Base-by-base conservation (phyloP, 2,329 filamentous ascomycete species). In the Elsinoe australis region DNA sequence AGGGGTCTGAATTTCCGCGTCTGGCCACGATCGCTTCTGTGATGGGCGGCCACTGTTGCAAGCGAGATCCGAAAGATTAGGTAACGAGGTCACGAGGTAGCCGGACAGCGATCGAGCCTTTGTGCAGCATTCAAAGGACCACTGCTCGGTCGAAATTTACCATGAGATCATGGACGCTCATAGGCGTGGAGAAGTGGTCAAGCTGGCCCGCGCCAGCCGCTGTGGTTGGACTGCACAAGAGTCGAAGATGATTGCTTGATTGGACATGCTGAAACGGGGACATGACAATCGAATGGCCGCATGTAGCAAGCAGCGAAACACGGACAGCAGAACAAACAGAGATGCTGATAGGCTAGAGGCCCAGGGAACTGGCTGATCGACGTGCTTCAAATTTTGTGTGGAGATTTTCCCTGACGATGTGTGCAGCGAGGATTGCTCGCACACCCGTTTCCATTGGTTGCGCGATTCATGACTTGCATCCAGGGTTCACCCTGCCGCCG, bases 401-500 rank as follows among this genome's bases (percentile, higher is more conserved):
- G 39, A 44, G 39, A 32, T 44, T 17, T 32, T 17, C 8, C 28
- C 10, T n/a, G n/a, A n/a, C n/a, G n/a, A n/a, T n/a, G n/a, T n/a
- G n/a, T n/a, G n/a, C n/a, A n/a, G n/a, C n/a, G n/a, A n/a, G n/a
- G n/a, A n/a, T n/a, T n/a, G n/a, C n/a, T n/a, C n/a, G n/a, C n/a
- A 6, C 26, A 18, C 3, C 9, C n/a, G 21, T 3, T 3, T 21
- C 32, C 17, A 44, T 44, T 44, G 39, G 39, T 19, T 5, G 39
- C 17, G 7, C 39, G 39, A 32, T 14, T 44, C 28, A 44, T 29
- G 39, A 18, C 39, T 10, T 44, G 39, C 39, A 44, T 44, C 26
- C 39, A 44, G 39, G 39, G 39, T 17, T 44, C 39, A 10, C 39
- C 21, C 24, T 32, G 12, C 39, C 39, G 39, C 39, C 39, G 39